Base-by-base conservation (phyloP, 768 basidiomycete species). In the Amanita rubescens region DNA sequence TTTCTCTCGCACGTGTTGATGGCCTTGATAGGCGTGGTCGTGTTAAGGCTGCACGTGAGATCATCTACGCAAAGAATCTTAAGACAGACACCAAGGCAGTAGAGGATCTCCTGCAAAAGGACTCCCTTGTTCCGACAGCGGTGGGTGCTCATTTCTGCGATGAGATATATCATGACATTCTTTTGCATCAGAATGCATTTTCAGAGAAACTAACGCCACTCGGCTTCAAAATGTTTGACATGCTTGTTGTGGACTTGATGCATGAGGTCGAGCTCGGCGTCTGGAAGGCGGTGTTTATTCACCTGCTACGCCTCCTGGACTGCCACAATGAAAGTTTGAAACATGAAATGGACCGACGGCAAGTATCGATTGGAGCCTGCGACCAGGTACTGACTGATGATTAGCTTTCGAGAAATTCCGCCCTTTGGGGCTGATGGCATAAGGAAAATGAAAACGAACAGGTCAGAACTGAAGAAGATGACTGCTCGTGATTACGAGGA, bases 401-500 rank as follows among this genome's bases (percentile, higher is more conserved):
- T 25, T 24, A 74, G 69, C 19, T 74, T 64, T 48, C 61, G 65
- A 1, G 2, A 54, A 19, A 53, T 72, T 0, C 56, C 69, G 0
- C 56, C 67, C 0, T 75, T 75, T 58, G 69, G 71, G 0, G 24
- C 53, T 0, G 56, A 58, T 1, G 69, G 64, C 0, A 74, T 74
- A 2, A 54, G 64, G 0, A 58, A 49, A 24, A 74, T 73, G 46
- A 20, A 44, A 3, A 45, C 55, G 17, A 70, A 75, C 58, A 67
- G 62, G 0, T 66, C 69, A 1, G 63, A 61, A 9, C 63, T 75
- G 62, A 69, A 67, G 25, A 56, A 60, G 20, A 52, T 71, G 1
- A 69, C 68, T 4, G 74, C 69, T 0, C 57, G 63, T 8, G 70
- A 76, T 37, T 75, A 65, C 44, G 67, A 75, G 30, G 73, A 75